A percentile compares a stretch with the other conserved stretches of the same genome.
Conservation (phyloP, 306 rosid genomes). For the Elaeagnus macrophylla region DNA sequence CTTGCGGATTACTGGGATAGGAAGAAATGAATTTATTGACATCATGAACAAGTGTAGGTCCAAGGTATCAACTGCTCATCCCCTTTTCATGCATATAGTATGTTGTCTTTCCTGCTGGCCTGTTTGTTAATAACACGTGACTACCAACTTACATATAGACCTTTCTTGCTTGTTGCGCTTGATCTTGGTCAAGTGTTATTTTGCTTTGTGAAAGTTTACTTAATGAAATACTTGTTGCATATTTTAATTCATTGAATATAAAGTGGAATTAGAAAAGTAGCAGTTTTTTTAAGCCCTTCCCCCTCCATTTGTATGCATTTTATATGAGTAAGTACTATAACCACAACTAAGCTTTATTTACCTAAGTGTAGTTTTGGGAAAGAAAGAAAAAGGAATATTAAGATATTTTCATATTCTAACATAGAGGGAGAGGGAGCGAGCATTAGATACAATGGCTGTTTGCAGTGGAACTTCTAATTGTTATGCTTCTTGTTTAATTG, state of each 20-base stretch:
- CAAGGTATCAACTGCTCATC: slow-evolving; percentile 48
- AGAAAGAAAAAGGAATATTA: not conserved
- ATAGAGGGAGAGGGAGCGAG: not conserved
- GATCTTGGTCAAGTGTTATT: not conserved
- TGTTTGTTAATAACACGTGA: not conserved
- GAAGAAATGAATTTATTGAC: slow-evolving; percentile 95
- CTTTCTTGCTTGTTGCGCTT: too few species aligned
- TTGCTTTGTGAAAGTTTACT: not conserved
- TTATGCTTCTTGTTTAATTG: slow-evolving; percentile 24
- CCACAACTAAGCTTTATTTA: not conserved
- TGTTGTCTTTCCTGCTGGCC: slow-evolving; percentile 5
- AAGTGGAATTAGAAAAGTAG: not conserved
- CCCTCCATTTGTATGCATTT: not conserved
- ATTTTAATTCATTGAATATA: not conserved
- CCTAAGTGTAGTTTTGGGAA: not conserved
- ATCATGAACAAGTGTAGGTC: slow-evolving; percentile 97
- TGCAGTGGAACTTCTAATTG: slow-evolving; percentile 2
- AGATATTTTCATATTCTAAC: not conserved
- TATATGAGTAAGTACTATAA: not conserved
- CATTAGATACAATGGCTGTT: not conserved
- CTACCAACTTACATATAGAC: too few species aligned
- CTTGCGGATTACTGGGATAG: slow-evolving; percentile 81
- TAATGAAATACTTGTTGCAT: not conserved
- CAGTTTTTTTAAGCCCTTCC: not conserved
- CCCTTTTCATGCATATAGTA: slow-evolving; percentile 1